Conservation (phyloP, 768 basidiomycete genomes). For the Sutorius australiensis region DNA sequence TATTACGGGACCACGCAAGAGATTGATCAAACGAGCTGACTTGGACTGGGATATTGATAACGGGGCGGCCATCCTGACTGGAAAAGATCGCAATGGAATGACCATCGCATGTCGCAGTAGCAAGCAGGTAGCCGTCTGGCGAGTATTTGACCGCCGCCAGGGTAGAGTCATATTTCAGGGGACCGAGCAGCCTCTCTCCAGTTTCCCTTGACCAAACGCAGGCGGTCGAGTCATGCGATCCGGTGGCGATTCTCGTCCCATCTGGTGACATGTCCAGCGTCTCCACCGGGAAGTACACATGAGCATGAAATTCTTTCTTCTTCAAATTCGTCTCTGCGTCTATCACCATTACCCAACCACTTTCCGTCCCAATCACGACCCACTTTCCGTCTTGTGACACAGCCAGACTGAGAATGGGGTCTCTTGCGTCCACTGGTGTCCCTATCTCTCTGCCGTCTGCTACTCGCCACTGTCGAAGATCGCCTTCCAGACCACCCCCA, state of each 20-base stretch:
- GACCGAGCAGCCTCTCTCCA: slow-evolving; percentile 1
- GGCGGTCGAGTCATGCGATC: slow-evolving; percentile 6
- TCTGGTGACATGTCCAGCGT: slow-evolving; percentile 13
- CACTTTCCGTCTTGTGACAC: slow-evolving; percentile 7
- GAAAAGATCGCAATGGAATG: slow-evolving; percentile 5
- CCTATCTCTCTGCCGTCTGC: slow-evolving; percentile 6
- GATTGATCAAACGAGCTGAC: slow-evolving; percentile 2
- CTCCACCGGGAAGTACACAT: not conserved
- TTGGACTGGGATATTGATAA: not conserved
- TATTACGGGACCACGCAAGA: slow-evolving; percentile 4
- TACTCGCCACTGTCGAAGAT: slow-evolving; percentile 3
- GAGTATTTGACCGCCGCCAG: slow-evolving; percentile 15
- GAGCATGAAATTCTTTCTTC: not conserved
- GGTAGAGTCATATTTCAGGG: not conserved
- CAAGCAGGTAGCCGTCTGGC: slow-evolving; percentile 1
- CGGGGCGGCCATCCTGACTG: not conserved
- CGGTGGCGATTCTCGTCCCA: slow-evolving; percentile 7
- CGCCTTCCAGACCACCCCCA: slow-evolving; percentile 3
- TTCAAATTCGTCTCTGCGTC: not conserved
- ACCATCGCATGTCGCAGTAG: not conserved
- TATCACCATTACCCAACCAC: slow-evolving; percentile 3
- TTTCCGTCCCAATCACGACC: slow-evolving; percentile 1
- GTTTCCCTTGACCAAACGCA: not conserved
- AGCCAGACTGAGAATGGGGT: not conserved
- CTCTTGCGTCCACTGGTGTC: not conserved